Evolutionary conservation across 768 basidiomycete species (phyloP).

Genomic region (Omphalotus guepiniiformis): DNA sequence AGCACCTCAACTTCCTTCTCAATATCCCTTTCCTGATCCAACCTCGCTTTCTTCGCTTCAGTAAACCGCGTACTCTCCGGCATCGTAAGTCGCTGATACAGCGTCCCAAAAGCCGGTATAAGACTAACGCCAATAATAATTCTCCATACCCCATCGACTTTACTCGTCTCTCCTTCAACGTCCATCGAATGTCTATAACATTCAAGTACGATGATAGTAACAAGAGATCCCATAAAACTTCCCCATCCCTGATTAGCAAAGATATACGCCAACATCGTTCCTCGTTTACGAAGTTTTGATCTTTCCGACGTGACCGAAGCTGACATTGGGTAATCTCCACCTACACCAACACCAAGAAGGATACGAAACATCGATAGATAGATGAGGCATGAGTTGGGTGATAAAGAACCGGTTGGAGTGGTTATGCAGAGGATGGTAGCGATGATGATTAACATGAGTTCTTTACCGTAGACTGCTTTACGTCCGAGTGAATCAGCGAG

Average conservation of each 20-base stretch:
- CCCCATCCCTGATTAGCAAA: slow-evolving; percentile 82
- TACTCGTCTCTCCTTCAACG: slow-evolving; percentile 48
- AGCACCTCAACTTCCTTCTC: slow-evolving; percentile 26
- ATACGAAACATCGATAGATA: slow-evolving; percentile 68
- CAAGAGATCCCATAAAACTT: slow-evolving; percentile 56
- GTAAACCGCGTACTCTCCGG: slow-evolving; percentile 61
- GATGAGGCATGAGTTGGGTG: slow-evolving; percentile 48
- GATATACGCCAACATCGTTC: slow-evolving; percentile 72
- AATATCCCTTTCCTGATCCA: slow-evolving; percentile 26
- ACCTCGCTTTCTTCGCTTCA: slow-evolving; percentile 28
- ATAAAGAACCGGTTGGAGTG: slow-evolving; percentile 58
- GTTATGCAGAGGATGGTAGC: slow-evolving; percentile 70
- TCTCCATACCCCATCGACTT: slow-evolving; percentile 63
- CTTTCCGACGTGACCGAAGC: slow-evolving; percentile 67
- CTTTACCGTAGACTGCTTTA: slow-evolving; percentile 72
- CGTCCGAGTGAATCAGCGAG: slow-evolving; percentile 65
- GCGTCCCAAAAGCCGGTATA: slow-evolving; percentile 67
- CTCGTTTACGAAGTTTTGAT: slow-evolving; percentile 59
- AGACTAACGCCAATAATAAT: slow-evolving; percentile 73
- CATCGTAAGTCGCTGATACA: slow-evolving; percentile 73
- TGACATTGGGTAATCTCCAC: slow-evolving; percentile 59
- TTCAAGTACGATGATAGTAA: slow-evolving; percentile 59
- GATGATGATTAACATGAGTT: slow-evolving; percentile 76
- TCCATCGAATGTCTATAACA: slow-evolving; percentile 65
- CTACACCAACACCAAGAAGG: slow-evolving; percentile 72